Conservation (phyloP, 108 stramenopile genomes). For the Parietichytrium sp. region DNA sequence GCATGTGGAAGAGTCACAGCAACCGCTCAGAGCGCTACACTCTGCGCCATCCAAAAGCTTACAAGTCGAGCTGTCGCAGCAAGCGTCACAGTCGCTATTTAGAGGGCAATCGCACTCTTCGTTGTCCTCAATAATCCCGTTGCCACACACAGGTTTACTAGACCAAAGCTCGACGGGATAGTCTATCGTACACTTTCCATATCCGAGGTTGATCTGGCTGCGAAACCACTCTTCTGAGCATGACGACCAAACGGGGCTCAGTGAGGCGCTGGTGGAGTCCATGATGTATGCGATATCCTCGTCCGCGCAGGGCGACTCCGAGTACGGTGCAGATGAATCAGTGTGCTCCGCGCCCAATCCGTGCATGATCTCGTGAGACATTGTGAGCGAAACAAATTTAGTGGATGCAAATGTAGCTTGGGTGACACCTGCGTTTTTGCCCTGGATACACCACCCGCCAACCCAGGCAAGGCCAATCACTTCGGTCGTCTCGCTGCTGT, state of each 20-base stretch:
- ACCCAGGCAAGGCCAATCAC: conserved; percentile 4
- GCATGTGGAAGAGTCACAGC: background rate
- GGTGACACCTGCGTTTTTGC: background rate
- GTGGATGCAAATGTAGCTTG: background rate
- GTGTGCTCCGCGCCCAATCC: conserved; percentile 28
- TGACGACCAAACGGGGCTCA: background rate
- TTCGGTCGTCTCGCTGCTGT: background rate
- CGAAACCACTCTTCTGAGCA: conserved; percentile 3
- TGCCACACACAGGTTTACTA: background rate
- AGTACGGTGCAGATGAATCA: background rate
- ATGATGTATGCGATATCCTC: background rate
- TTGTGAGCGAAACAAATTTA: background rate
- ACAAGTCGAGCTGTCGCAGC: background rate
- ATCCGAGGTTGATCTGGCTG: no score
- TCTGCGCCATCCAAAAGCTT: background rate
- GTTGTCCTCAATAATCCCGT: background rate
- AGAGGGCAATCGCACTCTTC: background rate
- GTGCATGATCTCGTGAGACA: conserved; percentile 17
- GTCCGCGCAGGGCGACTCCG: background rate
- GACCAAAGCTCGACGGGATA: no score
- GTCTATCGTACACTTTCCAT: no score
- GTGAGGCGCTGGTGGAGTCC: background rate
- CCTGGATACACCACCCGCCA: background rate
- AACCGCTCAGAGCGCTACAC: background rate
- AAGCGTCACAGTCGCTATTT: background rate